phyloP scores from a whole-genome alignment of 2,329 filamentous ascomycete genomes.

The Didymosphaeria variabile region DNA sequence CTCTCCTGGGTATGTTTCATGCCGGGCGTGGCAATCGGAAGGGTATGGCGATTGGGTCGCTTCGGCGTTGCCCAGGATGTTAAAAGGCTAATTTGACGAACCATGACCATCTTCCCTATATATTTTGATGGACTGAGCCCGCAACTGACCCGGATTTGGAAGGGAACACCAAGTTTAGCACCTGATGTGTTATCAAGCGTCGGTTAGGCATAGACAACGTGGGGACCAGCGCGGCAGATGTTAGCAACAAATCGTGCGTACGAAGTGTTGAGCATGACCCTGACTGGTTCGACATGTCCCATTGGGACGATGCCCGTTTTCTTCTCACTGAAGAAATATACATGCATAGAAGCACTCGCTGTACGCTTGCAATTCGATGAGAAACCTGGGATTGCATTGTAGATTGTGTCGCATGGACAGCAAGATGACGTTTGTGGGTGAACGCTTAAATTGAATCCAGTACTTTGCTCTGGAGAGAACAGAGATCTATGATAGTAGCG shows the following conservation, averaged over 20 bases:
- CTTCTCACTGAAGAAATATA: neutral
- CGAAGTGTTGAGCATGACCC: neutral
- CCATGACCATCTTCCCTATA: constrained; percentile 24
- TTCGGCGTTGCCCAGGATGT: constrained; percentile 18
- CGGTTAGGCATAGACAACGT: constrained; percentile 13
- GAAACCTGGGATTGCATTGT: neutral
- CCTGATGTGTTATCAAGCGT: constrained; percentile 21
- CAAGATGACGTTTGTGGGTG: neutral
- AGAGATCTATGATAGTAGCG: constrained; percentile 38
- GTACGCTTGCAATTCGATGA: neutral
- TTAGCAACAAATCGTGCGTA: neutral
- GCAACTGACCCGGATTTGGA: constrained; percentile 31
- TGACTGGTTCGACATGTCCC: neutral
- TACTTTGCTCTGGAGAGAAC: constrained; percentile 39
- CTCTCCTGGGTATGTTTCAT: constrained; percentile 35
- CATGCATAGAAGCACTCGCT: neutral
- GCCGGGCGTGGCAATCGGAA: constrained; percentile 29
- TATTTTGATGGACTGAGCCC: constrained; percentile 34
- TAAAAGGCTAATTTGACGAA: constrained; percentile 25
- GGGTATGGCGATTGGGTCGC: constrained; percentile 29
- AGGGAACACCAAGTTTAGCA: constrained; percentile 22
- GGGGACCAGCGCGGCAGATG: constrained; percentile 19
- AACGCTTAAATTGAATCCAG: constrained; percentile 18
- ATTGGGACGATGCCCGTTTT: neutral
- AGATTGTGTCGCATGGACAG: constrained; percentile 3